Percentiles rank a stretch among this genome's conserved stretches.
Conservation (phyloP, 257 asterid genomes). For the Solanum corneliomulleri region DNA sequence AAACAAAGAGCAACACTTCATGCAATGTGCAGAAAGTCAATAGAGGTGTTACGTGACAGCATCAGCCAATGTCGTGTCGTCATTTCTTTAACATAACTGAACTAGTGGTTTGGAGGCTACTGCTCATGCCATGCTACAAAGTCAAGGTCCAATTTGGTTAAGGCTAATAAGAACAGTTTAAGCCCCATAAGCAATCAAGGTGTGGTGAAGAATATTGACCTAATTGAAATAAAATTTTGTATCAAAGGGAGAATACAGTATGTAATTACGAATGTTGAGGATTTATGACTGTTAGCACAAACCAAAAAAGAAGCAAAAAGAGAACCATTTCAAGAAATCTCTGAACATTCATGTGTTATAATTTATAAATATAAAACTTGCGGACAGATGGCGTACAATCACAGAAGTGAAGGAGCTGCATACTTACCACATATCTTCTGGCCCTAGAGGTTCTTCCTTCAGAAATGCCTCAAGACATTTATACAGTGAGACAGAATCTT, state of each 20-base stretch:
- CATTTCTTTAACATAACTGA: neutral
- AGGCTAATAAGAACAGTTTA: neutral
- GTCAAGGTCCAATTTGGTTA: neutral
- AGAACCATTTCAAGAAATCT: neutral
- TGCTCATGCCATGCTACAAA: neutral
- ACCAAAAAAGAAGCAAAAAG: neutral
- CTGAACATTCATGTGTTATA: neutral
- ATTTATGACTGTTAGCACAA: neutral
- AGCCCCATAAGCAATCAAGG: neutral
- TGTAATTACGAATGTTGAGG: neutral
- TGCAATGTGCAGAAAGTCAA: neutral
- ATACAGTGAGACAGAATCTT: conserved; percentile 74
- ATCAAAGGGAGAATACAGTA: neutral
- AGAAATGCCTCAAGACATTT: conserved; percentile 93
- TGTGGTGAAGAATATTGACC: neutral
- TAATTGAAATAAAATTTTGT: neutral
- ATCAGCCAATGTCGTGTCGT: neutral
- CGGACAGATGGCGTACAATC: neutral
- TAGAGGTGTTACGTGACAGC: neutral
- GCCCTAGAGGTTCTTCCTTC: conserved; percentile 98
- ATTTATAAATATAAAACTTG: neutral
- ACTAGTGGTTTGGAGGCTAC: neutral
- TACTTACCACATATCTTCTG: conserved; percentile 98
- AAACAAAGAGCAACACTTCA: neutral
- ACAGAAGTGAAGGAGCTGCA: conserved; percentile 1